Evolutionary conservation across 306 rosid species (phyloP).

Genomic region (Casuarina cunninghamiana): DNA sequence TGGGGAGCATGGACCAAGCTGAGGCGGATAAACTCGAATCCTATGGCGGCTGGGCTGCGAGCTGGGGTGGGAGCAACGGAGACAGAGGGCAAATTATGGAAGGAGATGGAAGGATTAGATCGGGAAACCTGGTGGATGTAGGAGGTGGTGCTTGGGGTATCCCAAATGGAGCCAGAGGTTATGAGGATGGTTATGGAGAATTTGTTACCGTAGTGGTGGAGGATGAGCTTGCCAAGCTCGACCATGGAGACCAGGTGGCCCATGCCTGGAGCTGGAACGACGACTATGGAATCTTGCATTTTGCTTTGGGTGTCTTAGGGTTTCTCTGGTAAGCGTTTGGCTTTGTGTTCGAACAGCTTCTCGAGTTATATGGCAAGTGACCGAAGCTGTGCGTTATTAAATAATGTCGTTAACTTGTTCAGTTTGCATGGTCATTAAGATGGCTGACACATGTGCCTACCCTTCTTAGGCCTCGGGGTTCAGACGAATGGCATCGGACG

Average conservation of each 20-base stretch:
- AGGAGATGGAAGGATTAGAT: conserved; percentile 33
- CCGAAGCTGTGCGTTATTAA: too few relatives aligned
- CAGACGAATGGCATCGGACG: too few relatives aligned
- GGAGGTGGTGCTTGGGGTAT: conserved; percentile 10
- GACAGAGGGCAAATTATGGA: conserved; percentile 26
- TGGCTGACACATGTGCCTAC: too few relatives aligned
- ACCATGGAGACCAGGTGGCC: conserved; percentile 42
- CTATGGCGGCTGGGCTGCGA: not conserved
- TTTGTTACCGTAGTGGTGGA: conserved; percentile 13
- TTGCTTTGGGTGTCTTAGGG: not conserved
- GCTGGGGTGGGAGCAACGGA: not conserved
- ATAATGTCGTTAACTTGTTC: too few relatives aligned
- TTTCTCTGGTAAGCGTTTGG: too few relatives aligned
- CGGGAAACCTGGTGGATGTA: conserved; percentile 24
- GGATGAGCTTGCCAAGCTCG: conserved; percentile 39
- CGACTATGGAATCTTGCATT: conserved; percentile 18
- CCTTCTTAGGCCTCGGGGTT: too few relatives aligned
- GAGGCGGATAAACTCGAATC: conserved; percentile 21
- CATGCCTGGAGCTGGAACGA: conserved; percentile 35
- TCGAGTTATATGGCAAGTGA: too few relatives aligned
- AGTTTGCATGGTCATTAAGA: too few relatives aligned
- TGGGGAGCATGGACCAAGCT: conserved; percentile 8
- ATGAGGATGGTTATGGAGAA: conserved; percentile 35
- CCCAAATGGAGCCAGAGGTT: not conserved
- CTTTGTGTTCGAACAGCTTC: too few relatives aligned